These are phyloP conservation scores for Athelia sp. DNA, from an alignment of 1,284 basidiomycete species.

Conservation along the genomic window DNA sequence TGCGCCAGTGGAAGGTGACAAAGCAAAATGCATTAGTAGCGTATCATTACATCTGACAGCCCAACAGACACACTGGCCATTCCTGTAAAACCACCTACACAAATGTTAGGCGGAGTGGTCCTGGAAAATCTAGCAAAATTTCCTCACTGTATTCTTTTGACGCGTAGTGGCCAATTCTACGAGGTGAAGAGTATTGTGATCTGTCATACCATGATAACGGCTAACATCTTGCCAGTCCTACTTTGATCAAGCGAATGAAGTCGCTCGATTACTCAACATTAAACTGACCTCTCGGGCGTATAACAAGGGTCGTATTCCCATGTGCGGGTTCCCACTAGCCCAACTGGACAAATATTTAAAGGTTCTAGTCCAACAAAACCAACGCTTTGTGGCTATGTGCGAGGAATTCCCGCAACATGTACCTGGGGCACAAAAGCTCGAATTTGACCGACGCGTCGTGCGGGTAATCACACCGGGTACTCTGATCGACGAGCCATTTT, in stretches of 20 bases:
- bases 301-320: conserved; percentile 60
- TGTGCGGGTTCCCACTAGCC: conserved; percentile 89
- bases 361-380: conserved; percentile 76
- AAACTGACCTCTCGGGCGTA: conserved; percentile 74
- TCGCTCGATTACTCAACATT: conserved; percentile 75
- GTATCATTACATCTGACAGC: too few species aligned
- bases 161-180: conserved; percentile 92
- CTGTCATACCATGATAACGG: too few species aligned
- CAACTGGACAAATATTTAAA: conserved; percentile 87
- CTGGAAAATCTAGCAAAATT: conserved; percentile 70
- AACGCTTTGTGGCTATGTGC: conserved; percentile 84
- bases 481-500: conserved; percentile 84
- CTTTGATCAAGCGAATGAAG: conserved; percentile 83
- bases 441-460: conserved; percentile 74
- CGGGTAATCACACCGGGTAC: conserved; percentile 91
- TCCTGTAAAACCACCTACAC: conserved; percentile 23
- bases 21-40: too few species aligned
- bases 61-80: conserved; percentile 4
- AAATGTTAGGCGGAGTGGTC: conserved; percentile 65
- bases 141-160: conserved; percentile 86
- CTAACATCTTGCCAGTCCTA: conserved; percentile 63
- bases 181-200: conserved; percentile 62
- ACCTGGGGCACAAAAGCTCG: conserved; percentile 37
- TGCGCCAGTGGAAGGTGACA: too few species aligned
- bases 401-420: conserved; percentile 73